Conservation (phyloP, 164 flowering plant species). For the Amborella trichopoda region DNA sequence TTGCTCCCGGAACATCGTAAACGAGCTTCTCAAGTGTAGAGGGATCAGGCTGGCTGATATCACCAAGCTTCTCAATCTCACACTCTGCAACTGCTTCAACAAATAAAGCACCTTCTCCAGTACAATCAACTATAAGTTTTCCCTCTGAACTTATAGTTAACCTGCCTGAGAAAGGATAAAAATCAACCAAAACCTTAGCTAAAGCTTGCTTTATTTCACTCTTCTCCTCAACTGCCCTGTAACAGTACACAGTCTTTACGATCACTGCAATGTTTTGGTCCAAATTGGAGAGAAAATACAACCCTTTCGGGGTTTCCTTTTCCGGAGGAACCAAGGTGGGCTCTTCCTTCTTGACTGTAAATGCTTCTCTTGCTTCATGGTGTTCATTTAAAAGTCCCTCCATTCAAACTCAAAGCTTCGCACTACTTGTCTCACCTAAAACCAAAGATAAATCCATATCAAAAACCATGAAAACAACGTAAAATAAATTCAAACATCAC, state of each 20-base stretch:
- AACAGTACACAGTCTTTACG: constrained; percentile 7
- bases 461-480: too few relatives aligned
- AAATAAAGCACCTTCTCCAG: constrained; percentile 7
- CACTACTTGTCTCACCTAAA: too few relatives aligned
- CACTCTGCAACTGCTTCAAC: constrained; percentile 16
- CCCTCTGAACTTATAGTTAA: constrained; percentile 7
- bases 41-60: constrained; percentile 9
- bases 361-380: neutral
- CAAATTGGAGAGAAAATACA: constrained; percentile 11
- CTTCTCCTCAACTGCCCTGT: neutral
- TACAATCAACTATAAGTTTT: constrained; percentile 11
- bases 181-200: constrained; percentile 12
- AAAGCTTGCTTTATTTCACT: constrained; percentile 7
- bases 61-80: constrained; percentile 9
- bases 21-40: constrained; percentile 6
- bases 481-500: too few relatives aligned
- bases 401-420: too few relatives aligned
- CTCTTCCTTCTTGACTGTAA: constrained; percentile 2
- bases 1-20: constrained; percentile 2
- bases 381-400: too few relatives aligned
- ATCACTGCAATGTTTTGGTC: constrained; percentile 7
- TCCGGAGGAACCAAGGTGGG: constrained; percentile 3
- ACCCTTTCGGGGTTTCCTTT: neutral
- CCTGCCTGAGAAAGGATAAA: constrained; percentile 14
- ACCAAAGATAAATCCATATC: too few relatives aligned